Percentiles rank a stretch among this genome's conserved stretches.
Evolutionary conservation across 2,329 filamentous ascomycete species (phyloP).

Genomic region (Zasmidium cellare): DNA sequence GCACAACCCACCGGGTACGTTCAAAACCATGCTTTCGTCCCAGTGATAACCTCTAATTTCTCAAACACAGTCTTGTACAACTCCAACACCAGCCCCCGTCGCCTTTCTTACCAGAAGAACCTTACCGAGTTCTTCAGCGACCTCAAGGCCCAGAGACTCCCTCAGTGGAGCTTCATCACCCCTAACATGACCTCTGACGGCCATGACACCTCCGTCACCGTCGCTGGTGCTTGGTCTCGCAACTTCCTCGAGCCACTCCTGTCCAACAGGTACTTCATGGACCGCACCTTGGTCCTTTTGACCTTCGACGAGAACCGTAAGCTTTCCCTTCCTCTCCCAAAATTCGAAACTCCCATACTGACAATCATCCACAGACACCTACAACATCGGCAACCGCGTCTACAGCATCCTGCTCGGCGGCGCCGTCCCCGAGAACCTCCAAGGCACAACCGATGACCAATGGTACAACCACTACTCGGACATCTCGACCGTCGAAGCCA

Average conservation of each 20-base stretch:
- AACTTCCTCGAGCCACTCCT: constrained; percentile 71
- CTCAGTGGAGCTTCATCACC: constrained; percentile 71
- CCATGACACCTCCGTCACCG: constrained; percentile 70
- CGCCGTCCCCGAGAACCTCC: constrained; percentile 63
- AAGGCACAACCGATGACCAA: constrained; percentile 66
- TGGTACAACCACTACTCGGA: constrained; percentile 55
- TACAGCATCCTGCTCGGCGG: constrained; percentile 73
- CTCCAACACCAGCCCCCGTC: constrained; percentile 58
- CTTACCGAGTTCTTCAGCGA: constrained; percentile 68
- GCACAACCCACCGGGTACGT: constrained; percentile 62
- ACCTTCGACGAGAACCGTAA: constrained; percentile 75
- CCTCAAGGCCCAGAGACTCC: constrained; percentile 61
- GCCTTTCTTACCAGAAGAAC: constrained; percentile 72
- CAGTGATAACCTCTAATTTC: constrained; percentile 45
- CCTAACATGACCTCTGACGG: constrained; percentile 76
- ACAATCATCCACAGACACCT: constrained; percentile 34
- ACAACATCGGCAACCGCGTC: constrained; percentile 66
- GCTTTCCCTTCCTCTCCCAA: constrained; percentile 33
- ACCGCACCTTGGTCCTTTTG: constrained; percentile 72
- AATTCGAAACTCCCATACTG: neutral
- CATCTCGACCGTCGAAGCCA: constrained; percentile 46
- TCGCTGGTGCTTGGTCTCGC: constrained; percentile 67
- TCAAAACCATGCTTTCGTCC: constrained; percentile 52
- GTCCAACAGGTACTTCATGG: constrained; percentile 68
- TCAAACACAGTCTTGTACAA: constrained; percentile 63